Evolutionary conservation across 192 early-diverging fungal species (phyloP).

Genomic region (Phycomyces blakesleeanus): DNA sequence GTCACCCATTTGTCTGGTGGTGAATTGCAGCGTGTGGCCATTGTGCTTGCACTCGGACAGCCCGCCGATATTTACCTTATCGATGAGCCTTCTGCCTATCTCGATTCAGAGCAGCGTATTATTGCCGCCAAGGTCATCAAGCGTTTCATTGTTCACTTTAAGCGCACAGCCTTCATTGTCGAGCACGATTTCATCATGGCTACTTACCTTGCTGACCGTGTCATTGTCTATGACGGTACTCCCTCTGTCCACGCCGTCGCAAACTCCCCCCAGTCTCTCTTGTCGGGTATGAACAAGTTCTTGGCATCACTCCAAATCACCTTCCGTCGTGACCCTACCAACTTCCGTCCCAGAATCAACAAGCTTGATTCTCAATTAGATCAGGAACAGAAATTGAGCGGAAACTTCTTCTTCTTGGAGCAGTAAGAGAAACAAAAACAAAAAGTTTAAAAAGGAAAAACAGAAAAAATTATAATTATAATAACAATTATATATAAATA

Average conservation of each 20-base stretch:
- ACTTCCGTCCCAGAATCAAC: constrained; percentile 98
- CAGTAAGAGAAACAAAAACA: not conserved
- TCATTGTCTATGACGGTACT: constrained; percentile 90
- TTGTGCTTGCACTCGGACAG: constrained; percentile 82
- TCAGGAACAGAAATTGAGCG: constrained; percentile 86
- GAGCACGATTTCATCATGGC: constrained; percentile 99
- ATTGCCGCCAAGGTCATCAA: constrained; percentile 98
- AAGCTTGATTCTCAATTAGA: constrained; percentile 92
- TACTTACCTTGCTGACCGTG: constrained; percentile 94
- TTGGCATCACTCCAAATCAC: constrained; percentile 88
- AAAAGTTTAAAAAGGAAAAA: not conserved
- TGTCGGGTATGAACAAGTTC: constrained; percentile 97
- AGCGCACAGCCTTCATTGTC: constrained; percentile 96
- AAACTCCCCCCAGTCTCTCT: constrained; percentile 79
- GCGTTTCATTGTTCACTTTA: constrained; percentile 91
- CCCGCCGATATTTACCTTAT: constrained; percentile 96
- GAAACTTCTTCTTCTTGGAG: constrained; percentile 56
- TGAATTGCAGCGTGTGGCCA: constrained; percentile 98
- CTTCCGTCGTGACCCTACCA: constrained; percentile 95
- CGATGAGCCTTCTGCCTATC: constrained; percentile 96
- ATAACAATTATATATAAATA: not conserved
- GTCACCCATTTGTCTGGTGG: constrained; percentile 88
- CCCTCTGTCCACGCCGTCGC: constrained; percentile 85
- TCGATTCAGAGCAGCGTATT: constrained; percentile 99
- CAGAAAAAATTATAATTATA: not conserved